phyloP scores from a whole-genome alignment of 768 basidiomycete species.

The Pleurotus tuoliensis region DNA sequence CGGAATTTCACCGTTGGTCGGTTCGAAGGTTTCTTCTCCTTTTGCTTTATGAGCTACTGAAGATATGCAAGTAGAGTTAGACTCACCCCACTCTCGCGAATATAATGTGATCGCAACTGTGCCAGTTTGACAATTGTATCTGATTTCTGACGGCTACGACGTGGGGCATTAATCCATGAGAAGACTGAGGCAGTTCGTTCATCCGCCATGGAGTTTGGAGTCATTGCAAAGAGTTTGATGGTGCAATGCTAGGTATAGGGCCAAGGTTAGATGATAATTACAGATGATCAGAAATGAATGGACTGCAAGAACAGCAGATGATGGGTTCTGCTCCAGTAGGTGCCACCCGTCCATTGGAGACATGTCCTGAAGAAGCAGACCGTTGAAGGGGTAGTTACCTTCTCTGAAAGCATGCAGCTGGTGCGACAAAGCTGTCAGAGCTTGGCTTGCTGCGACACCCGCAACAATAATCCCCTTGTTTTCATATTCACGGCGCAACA shows the following conservation, averaged over 20 bases:
- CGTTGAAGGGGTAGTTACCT: slow-evolving; percentile 15
- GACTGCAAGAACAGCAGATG: slow-evolving; percentile 27
- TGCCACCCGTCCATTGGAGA: slow-evolving; percentile 14
- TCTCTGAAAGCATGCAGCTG: slow-evolving; percentile 14
- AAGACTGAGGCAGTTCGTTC: slow-evolving; percentile 30
- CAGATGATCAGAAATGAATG: slow-evolving; percentile 8
- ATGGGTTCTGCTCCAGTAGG: slow-evolving; percentile 12
- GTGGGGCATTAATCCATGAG: slow-evolving; percentile 27
- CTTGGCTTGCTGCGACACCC: slow-evolving; percentile 6
- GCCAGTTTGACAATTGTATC: slow-evolving; percentile 12
- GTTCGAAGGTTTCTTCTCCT: background rate
- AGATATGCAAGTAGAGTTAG: too few relatives aligned
- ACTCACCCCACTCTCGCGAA: background rate
- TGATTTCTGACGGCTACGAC: slow-evolving; percentile 22
- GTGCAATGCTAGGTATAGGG: slow-evolving; percentile 21
- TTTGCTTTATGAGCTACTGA: too few relatives aligned
- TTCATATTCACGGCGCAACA: slow-evolving; percentile 7
- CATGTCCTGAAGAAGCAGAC: background rate
- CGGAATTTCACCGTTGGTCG: too few relatives aligned
- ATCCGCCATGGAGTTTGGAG: slow-evolving; percentile 35
- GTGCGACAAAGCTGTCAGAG: slow-evolving; percentile 7
- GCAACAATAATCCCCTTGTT: slow-evolving; percentile 10
- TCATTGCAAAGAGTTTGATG: slow-evolving; percentile 26
- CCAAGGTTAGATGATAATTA: background rate
- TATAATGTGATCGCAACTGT: slow-evolving; percentile 5